phyloP scores from a whole-genome alignment of 2,329 filamentous ascomycete genomes.

The Blastomyces parvus region DNA sequence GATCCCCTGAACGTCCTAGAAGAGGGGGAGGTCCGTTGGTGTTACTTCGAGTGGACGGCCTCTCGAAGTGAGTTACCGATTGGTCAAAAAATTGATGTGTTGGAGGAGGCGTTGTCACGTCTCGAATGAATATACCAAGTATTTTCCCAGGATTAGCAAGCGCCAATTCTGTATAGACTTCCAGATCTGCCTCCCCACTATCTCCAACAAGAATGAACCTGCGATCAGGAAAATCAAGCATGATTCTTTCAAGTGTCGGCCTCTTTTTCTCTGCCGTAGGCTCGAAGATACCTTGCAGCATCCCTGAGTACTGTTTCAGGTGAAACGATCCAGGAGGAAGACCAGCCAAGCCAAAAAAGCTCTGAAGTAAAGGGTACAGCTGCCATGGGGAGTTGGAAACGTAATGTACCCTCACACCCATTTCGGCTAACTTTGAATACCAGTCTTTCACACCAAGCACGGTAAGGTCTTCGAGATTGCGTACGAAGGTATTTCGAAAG shows the following conservation, averaged over 20 bases:
- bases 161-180: slow-evolving; percentile 93
- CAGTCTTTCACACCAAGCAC: slow-evolving; percentile 83
- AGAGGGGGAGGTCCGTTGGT: slow-evolving; percentile 20
- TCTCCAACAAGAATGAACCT: slow-evolving; percentile 90
- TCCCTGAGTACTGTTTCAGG: slow-evolving; percentile 90
- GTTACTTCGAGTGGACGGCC: slow-evolving; percentile 17
- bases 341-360: slow-evolving; percentile 70
- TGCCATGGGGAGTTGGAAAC: slow-evolving; percentile 99
- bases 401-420: slow-evolving; percentile 87
- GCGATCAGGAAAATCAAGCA: slow-evolving; percentile 79
- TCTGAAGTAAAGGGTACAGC: slow-evolving; percentile 78
- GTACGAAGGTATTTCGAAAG: slow-evolving; percentile 90
- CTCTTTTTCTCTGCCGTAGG: slow-evolving; percentile 93
- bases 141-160: slow-evolving; percentile 73
- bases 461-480: slow-evolving; percentile 69
- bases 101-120: slow-evolving; percentile 75
- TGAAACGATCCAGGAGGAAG: slow-evolving; percentile 86
- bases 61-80: slow-evolving; percentile 34
- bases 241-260: slow-evolving; percentile 71
- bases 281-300: slow-evolving; percentile 97
- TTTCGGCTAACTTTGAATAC: slow-evolving; percentile 66
- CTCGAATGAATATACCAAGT: slow-evolving; percentile 82
- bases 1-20: slow-evolving; percentile 21
- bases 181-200: slow-evolving; percentile 90
- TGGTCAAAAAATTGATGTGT: slow-evolving; percentile 69